Percentiles rank a stretch among this genome's conserved stretches.
Conservation (phyloP, 176 grass and related monocot genomes). For the Carex scoparia region DNA sequence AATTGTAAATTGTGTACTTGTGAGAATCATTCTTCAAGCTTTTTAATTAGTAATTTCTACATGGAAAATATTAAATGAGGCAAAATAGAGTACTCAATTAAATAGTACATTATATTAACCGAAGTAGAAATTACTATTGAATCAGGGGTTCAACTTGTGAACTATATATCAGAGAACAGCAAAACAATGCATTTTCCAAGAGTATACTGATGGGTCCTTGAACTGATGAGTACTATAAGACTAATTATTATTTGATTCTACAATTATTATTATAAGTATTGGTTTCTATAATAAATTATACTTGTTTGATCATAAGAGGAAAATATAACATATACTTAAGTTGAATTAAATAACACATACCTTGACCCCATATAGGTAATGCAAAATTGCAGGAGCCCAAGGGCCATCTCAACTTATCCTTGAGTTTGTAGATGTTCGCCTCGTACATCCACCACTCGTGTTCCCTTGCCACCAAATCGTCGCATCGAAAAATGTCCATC, state of each 20-base stretch:
- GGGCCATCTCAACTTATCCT: slow-evolving; percentile 72
- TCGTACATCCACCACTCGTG: slow-evolving; percentile 73
- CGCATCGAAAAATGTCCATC: slow-evolving; percentile 90
- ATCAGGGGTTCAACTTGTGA: not conserved
- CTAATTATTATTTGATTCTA: not conserved
- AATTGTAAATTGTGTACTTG: not conserved
- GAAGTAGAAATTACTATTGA: not conserved
- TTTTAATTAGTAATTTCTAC: not conserved
- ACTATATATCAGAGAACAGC: not conserved
- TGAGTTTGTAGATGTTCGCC: slow-evolving; percentile 36
- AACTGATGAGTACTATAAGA: not conserved
- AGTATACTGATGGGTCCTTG: too few relatives aligned
- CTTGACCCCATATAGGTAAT: slow-evolving; percentile 61
- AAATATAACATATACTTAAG: not conserved
- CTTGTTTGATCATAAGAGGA: not conserved
- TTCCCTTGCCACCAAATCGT: slow-evolving; percentile 48
- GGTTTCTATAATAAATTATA: not conserved
- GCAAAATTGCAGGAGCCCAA: slow-evolving; percentile 62
- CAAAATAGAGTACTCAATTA: not conserved
- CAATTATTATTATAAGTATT: not conserved
- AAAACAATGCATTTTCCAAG: not conserved
- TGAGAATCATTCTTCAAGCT: not conserved
- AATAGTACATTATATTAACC: not conserved
- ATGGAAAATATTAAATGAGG: not conserved
- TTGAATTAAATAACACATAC: slow-evolving; percentile 11